These are phyloP conservation scores for Camellia sinensis DNA, from an alignment of 148 eudicot species.

Conservation along the genomic window DNA sequence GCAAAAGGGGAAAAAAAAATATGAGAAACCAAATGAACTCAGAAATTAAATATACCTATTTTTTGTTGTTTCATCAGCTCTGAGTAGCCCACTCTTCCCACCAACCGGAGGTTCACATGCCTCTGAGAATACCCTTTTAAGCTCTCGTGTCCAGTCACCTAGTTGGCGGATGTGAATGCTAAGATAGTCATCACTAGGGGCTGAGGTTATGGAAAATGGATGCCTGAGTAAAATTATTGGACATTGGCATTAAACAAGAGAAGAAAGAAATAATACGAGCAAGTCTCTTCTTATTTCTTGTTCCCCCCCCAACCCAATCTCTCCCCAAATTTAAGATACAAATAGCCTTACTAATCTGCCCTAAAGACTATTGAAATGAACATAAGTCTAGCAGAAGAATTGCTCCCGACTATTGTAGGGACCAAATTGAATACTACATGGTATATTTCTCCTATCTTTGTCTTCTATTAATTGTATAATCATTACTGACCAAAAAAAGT, in stretches of 20 bases:
- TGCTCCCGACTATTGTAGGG: background rate
- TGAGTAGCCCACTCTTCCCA: slow-evolving; percentile 85
- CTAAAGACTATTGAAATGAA: background rate
- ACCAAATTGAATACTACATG: background rate
- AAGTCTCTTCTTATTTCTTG: too few relatives aligned
- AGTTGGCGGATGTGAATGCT: slow-evolving; percentile 81
- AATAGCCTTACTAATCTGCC: background rate
- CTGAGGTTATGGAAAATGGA: slow-evolving; percentile 97
- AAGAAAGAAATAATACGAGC: background rate
- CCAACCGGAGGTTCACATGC: slow-evolving; percentile 60
- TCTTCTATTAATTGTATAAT: background rate
- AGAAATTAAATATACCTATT: slow-evolving; percentile 39
- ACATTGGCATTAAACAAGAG: background rate
- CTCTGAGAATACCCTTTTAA: slow-evolving; percentile 60
- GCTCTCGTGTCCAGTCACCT: slow-evolving; percentile 93
- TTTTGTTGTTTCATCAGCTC: slow-evolving; percentile 72
- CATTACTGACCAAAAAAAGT: too few relatives aligned
- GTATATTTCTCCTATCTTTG: background rate
- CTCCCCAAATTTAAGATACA: too few relatives aligned
- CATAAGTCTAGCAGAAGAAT: too few relatives aligned
- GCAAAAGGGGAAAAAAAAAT: background rate
- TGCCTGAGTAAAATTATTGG: slow-evolving; percentile 51
- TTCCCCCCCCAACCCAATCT: too few relatives aligned
- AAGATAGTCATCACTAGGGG: slow-evolving; percentile 86
- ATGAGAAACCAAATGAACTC: background rate